These are phyloP conservation scores for Trametes sanguinea DNA, from an alignment of 768 basidiomycete genomes.

Conservation along the genomic window DNA sequence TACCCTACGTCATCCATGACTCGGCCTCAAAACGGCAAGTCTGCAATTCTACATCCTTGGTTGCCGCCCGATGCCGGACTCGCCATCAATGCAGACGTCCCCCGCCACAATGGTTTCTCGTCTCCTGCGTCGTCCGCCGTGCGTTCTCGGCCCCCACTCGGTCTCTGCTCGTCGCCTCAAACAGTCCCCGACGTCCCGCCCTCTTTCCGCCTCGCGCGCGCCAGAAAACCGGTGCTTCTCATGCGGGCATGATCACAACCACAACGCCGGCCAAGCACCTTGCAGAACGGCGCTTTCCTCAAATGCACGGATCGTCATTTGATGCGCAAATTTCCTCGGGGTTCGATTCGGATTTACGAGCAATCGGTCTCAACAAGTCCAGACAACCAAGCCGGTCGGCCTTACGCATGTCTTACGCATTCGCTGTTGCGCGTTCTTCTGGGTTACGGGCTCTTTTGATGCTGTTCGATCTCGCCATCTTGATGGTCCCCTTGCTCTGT, in stretches of 20 bases:
- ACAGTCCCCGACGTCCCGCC: neutral
- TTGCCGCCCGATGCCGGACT: slow-evolving; percentile 10
- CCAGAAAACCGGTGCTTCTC: no score
- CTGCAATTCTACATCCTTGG: neutral
- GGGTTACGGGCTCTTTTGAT: neutral
- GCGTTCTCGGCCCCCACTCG: neutral
- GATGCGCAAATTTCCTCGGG: no score
- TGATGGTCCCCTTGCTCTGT: no score
- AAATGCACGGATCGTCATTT: neutral
- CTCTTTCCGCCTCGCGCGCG: neutral
- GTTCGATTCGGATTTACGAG: no score
- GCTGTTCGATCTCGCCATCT: no score
- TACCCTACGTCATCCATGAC: slow-evolving; percentile 13
- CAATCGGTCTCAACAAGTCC: no score
- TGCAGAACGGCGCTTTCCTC: no score
- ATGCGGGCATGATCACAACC: no score
- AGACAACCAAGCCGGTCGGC: no score
- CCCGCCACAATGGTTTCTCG: neutral
- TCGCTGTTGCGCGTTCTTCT: neutral
- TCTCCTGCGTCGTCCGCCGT: neutral
- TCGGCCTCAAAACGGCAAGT: slow-evolving; percentile 1
- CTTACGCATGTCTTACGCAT: neutral
- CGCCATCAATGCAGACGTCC: neutral
- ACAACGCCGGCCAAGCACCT: no score
- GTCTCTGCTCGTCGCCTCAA: neutral